Evolutionary conservation across 2,329 filamentous ascomycete species (phyloP).

Genomic region (Teratosphaeria viscida): DNA sequence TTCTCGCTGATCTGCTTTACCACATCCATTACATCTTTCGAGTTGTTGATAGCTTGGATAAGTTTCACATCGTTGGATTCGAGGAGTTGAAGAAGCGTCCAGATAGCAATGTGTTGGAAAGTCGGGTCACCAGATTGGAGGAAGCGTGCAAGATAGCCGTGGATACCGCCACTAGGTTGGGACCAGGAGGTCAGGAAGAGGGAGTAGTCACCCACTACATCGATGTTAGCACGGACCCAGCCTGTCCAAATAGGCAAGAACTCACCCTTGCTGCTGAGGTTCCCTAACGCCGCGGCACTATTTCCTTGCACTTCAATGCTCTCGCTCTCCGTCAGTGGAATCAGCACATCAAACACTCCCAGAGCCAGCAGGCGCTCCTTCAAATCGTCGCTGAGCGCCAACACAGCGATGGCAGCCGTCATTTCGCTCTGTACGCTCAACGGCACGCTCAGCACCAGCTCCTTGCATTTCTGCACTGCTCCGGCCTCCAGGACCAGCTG

Average conservation of each 20-base stretch:
- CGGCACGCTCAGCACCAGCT: conserved; percentile 84
- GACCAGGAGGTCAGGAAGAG: conserved; percentile 94
- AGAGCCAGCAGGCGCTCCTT: conserved; percentile 84
- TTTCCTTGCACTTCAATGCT: conserved; percentile 98
- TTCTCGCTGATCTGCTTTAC: conserved; percentile 85
- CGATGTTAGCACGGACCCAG: neutral
- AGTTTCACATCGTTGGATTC: conserved; percentile 88
- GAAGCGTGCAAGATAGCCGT: conserved; percentile 89
- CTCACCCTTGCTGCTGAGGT: conserved; percentile 90
- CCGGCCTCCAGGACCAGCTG: conserved; percentile 93
- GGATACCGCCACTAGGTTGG: conserved; percentile 85
- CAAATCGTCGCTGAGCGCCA: conserved; percentile 89
- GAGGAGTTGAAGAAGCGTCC: conserved; percentile 89
- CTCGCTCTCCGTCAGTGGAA: conserved; percentile 85
- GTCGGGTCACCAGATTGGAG: conserved; percentile 89
- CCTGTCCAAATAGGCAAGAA: neutral
- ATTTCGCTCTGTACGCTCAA: conserved; percentile 96
- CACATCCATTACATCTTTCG: conserved; percentile 83
- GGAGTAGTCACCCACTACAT: conserved; percentile 81
- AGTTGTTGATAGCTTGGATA: conserved; percentile 79
- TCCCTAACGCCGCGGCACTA: conserved; percentile 89
- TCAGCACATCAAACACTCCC: conserved; percentile 91
- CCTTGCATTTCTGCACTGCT: conserved; percentile 96
- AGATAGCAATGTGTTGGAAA: conserved; percentile 98
- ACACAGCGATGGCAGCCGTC: conserved; percentile 96